Percentiles rank a stretch among this genome's conserved stretches.
Evolutionary conservation across 2,329 filamentous ascomycete species (phyloP).

Genomic region (Metarhizium robertsii): DNA sequence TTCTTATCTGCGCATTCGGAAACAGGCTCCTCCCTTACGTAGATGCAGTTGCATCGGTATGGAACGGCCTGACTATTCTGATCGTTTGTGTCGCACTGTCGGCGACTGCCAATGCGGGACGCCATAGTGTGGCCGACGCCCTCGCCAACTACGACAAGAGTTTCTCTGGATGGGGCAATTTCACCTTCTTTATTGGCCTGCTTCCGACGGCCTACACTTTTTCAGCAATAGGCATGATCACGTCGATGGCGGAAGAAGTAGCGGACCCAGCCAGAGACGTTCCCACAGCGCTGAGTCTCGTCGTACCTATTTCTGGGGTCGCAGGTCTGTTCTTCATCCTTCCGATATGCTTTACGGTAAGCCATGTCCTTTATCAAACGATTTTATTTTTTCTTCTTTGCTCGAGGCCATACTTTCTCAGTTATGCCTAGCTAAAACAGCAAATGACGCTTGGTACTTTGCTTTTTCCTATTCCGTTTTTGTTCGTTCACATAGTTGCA

Average conservation of each 20-base stretch:
- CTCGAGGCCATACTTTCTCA: too few relatives aligned
- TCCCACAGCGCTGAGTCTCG: constrained; percentile 41
- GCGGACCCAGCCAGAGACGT: constrained; percentile 40
- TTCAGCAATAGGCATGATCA: constrained; percentile 52
- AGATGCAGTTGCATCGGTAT: constrained; percentile 47
- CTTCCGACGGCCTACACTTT: constrained; percentile 48
- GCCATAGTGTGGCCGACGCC: constrained; percentile 36
- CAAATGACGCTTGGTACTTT: too few relatives aligned
- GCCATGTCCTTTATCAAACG: constrained; percentile 22
- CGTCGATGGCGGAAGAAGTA: constrained; percentile 53
- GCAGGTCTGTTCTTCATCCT: constrained; percentile 39
- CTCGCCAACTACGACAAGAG: constrained; percentile 39
- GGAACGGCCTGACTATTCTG: constrained; percentile 45
- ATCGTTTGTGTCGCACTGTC: constrained; percentile 48
- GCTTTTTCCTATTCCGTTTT: too few relatives aligned
- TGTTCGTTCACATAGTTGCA: too few relatives aligned
- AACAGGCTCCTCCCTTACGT: constrained; percentile 49
- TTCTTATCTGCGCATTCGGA: constrained; percentile 37
- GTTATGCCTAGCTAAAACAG: too few relatives aligned
- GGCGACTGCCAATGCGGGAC: constrained; percentile 41
- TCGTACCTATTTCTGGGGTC: constrained; percentile 42
- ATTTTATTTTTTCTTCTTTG: too few relatives aligned
- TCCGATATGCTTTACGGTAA: constrained; percentile 19
- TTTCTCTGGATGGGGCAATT: constrained; percentile 47
- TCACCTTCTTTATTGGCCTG: constrained; percentile 54